phyloP scores from a whole-genome alignment of 2,329 filamentous ascomycete species.

The Paecilomyces sp. region DNA sequence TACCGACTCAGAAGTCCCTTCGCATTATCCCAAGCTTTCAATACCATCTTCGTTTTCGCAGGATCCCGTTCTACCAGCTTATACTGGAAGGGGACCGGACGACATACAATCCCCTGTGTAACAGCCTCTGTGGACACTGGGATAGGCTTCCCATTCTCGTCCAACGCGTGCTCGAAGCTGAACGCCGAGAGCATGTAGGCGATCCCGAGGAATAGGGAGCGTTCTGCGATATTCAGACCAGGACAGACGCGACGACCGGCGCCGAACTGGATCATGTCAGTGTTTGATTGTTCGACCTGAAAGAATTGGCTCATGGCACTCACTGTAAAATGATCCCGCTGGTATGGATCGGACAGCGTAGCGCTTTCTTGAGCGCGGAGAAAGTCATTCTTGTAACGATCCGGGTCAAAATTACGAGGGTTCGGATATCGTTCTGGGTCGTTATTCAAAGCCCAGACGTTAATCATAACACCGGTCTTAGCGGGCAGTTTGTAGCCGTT shows the following conservation, averaged over 20 bases:
- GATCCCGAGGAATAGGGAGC: constrained; percentile 17
- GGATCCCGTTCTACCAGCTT: not conserved
- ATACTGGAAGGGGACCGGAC: not conserved
- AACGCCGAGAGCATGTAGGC: constrained; percentile 22
- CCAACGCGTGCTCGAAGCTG: constrained; percentile 12
- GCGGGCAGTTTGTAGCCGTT: constrained; percentile 13
- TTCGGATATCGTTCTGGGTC: constrained; percentile 16
- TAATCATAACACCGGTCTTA: constrained; percentile 11
- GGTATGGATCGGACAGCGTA: constrained; percentile 17
- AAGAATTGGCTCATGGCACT: not conserved
- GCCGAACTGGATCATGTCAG: constrained; percentile 11
- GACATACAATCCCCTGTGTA: constrained; percentile 7
- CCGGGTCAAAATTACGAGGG: constrained; percentile 20
- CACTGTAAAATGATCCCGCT: constrained; percentile 18
- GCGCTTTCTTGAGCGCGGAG: constrained; percentile 24
- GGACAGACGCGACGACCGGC: constrained; percentile 21
- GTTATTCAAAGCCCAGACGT: constrained; percentile 18
- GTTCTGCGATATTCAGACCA: constrained; percentile 22
- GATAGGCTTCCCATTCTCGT: constrained; percentile 7
- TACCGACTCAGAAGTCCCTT: constrained; percentile 5
- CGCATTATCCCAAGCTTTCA: constrained; percentile 6
- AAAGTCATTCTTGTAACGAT: constrained; percentile 19
- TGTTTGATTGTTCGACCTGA: not conserved
- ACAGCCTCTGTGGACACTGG: constrained; percentile 3
- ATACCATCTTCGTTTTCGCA: constrained; percentile 2